Conservation (phyloP, 2,329 filamentous ascomycete species). For the Xylariaceae sp. region DNA sequence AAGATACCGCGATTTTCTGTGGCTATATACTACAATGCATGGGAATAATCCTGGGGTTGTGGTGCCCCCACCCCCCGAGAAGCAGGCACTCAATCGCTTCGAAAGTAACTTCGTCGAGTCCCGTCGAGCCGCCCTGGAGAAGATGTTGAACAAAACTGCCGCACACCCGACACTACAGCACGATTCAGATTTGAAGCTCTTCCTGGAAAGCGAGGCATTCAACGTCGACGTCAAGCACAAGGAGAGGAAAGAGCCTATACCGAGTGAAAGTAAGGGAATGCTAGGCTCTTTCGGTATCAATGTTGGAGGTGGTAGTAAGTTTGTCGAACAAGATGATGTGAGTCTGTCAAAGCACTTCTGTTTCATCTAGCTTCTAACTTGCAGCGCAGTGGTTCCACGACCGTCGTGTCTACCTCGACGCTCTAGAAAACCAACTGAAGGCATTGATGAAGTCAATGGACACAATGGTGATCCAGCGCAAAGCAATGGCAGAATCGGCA, state of each 20-base stretch:
- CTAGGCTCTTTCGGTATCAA: constrained; percentile 83
- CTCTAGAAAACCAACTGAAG: constrained; percentile 89
- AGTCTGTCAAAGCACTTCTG: constrained; percentile 45
- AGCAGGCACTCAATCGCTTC: constrained; percentile 95
- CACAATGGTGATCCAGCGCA: constrained; percentile 87
- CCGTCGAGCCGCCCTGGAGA: constrained; percentile 86
- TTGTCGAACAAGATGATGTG: constrained; percentile 96
- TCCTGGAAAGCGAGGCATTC: constrained; percentile 95
- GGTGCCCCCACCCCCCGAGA: constrained; percentile 94
- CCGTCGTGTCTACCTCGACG: constrained; percentile 91
- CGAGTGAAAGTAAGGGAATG: constrained; percentile 92
- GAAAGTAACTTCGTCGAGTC: constrained; percentile 97
- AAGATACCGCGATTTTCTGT: constrained; percentile 94
- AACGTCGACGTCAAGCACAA: constrained; percentile 98
- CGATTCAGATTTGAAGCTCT: constrained; percentile 92
- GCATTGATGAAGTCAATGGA: constrained; percentile 93
- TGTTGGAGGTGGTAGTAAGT: constrained; percentile 81
- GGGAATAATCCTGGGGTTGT: constrained; percentile 94
- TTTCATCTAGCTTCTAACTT: constrained; percentile 26
- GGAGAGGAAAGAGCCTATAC: constrained; percentile 84
- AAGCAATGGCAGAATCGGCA: constrained; percentile 90
- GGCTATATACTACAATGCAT: constrained; percentile 95
- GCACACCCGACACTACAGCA: constrained; percentile 89
- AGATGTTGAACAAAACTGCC: constrained; percentile 97
- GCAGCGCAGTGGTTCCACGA: constrained; percentile 91